Evolutionary conservation across 306 rosid species (phyloP).

Genomic region (Castanea crenata): DNA sequence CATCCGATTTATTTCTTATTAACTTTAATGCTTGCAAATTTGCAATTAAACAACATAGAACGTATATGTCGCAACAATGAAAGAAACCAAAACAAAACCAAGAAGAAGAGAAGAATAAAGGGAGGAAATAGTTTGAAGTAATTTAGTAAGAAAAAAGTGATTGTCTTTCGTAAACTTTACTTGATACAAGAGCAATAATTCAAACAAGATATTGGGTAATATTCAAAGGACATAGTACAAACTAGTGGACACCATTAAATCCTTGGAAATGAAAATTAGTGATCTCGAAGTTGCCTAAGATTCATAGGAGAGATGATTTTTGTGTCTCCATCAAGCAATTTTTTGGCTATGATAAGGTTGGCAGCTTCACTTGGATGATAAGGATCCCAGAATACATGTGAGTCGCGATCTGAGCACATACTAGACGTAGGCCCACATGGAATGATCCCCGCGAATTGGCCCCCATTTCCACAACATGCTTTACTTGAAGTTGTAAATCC

Average conservation of each 20-base stretch:
- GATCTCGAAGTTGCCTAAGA: slow-evolving; percentile 76
- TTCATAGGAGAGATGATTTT: slow-evolving; percentile 69
- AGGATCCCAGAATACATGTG: slow-evolving; percentile 96
- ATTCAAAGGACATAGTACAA: background rate
- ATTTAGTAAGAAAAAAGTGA: background rate
- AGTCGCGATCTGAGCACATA: slow-evolving; percentile 59
- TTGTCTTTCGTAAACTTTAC: background rate
- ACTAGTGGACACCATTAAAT: background rate
- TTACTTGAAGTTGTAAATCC: slow-evolving; percentile 74
- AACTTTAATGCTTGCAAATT: background rate
- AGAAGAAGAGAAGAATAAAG: background rate
- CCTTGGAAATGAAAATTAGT: slow-evolving; percentile 16
- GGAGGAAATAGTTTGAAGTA: background rate
- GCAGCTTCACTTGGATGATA: slow-evolving; percentile 96
- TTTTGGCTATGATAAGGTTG: slow-evolving; percentile 68
- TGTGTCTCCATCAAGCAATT: slow-evolving; percentile 71
- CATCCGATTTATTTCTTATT: background rate
- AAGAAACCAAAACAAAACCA: background rate
- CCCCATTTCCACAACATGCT: slow-evolving; percentile 95
- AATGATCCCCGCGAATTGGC: slow-evolving; percentile 87
- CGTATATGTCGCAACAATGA: background rate
- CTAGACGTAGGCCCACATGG: slow-evolving; percentile 93
- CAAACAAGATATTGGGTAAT: background rate
- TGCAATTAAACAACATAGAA: background rate
- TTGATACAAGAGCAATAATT: background rate